Conservation (phyloP, 176 grass and related monocot genomes). For the Poa pratensis region DNA sequence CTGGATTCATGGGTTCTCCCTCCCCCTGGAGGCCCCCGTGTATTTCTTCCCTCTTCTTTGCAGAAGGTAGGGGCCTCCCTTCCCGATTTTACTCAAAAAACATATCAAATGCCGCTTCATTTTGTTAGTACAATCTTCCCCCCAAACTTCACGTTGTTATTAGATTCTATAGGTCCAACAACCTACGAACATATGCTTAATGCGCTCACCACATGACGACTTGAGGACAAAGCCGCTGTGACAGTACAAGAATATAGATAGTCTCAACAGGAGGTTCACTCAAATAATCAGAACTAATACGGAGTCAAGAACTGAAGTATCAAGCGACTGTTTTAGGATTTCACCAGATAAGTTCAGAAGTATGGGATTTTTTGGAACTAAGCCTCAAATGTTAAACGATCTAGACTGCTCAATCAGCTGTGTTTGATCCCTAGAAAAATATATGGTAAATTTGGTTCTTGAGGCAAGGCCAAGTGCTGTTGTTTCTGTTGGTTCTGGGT, state of each 20-base stretch:
- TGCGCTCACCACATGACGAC: neutral
- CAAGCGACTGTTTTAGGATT: constrained; percentile 1
- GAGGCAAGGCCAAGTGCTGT: neutral
- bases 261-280: neutral
- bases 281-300: neutral
- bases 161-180: neutral
- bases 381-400: neutral
- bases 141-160: constrained; percentile 8
- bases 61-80: too few species aligned
- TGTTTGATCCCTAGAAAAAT: neutral
- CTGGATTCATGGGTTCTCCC: too few species aligned
- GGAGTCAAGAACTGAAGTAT: neutral
- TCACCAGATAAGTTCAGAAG: constrained; percentile 5
- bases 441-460: neutral
- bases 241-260: constrained; percentile 11
- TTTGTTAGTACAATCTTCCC: neutral
- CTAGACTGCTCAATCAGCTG: neutral
- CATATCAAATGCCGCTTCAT: neutral
- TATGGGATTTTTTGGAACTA: neutral
- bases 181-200: too few species aligned
- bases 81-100: neutral
- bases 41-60: too few species aligned
- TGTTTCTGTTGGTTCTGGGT: neutral
- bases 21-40: too few species aligned
- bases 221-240: neutral